Evolutionary conservation across 768 basidiomycete species (phyloP), one percentile per base, ranked within the genome.

Genomic region (Kwoniella botswanensis): DNA sequence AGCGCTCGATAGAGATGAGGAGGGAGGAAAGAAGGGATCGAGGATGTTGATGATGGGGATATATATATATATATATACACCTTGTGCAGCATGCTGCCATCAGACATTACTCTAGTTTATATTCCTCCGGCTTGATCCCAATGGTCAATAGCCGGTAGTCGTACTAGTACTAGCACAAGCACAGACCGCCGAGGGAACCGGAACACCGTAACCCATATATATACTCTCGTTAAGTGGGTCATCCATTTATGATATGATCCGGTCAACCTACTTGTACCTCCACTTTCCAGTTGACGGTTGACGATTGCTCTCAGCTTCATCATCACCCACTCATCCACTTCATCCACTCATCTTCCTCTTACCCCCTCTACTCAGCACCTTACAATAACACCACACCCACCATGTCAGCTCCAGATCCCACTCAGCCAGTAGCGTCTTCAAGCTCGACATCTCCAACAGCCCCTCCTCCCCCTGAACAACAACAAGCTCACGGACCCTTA

Each of bases 401-500:
- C 9, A 50, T 50, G 46, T 50, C 46, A 50, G 46, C 12, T 15
- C 12, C 46, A 50, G 46, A 50, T 4, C 12, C 46, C 46, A 50
- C 46, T 50, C 46, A 50, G 46, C 54, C 54, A 22, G 24, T 55
- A 55, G 54, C 54, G 1, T 55, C 54, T 22, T 52, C 55, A 12
- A 22, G 55, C 50, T 18, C 60, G 10, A 50, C 41, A 4, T 63
- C 62, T 22, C 46, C 63, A 24, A 3, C 35, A 11, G 15, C 62
- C 22, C 21, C 9, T 52, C 54, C 11, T 22, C 54, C 15, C 4
- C 63, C 15, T 21, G 60, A 11, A 54, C 55, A 12, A 13, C 67
- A 55, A 59, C 70, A 68, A 43, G 71, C 71, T 21, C 68, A 68
- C 52, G 66, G 66, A 15, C 55, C 68, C 13, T 15, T 70, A 18